Evolutionary conservation across 2,329 filamentous ascomycete species (phyloP).

Genomic region (Domatiomyces globalis): DNA sequence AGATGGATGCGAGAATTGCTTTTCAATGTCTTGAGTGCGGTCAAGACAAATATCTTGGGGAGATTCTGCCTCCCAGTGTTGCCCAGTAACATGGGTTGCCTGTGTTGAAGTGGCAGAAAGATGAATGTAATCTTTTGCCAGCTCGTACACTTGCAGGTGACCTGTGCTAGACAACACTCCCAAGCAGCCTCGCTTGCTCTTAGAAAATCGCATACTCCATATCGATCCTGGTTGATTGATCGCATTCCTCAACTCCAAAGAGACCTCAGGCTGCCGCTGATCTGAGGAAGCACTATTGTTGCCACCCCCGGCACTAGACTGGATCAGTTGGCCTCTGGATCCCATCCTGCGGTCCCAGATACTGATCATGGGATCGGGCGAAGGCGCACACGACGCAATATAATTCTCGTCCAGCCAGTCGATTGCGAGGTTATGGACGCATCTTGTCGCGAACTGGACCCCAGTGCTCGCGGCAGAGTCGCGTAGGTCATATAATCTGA

Average conservation of each 20-base stretch:
- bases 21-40: slow-evolving; percentile 30
- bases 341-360: slow-evolving; percentile 48
- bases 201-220: slow-evolving; percentile 49
- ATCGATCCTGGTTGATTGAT: slow-evolving; percentile 40
- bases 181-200: slow-evolving; percentile 42
- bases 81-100: background rate
- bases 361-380: slow-evolving; percentile 41
- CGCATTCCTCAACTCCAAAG: slow-evolving; percentile 42
- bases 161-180: slow-evolving; percentile 46
- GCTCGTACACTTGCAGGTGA: slow-evolving; percentile 43
- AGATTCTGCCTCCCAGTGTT: slow-evolving; percentile 25
- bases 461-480: slow-evolving; percentile 25
- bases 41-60: slow-evolving; percentile 34
- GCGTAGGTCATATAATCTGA: slow-evolving; percentile 49
- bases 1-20: slow-evolving; percentile 33
- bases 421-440: slow-evolving; percentile 50
- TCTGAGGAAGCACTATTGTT: slow-evolving; percentile 13
- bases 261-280: slow-evolving; percentile 32
- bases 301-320: slow-evolving; percentile 21
- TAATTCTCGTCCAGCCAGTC: slow-evolving; percentile 52
- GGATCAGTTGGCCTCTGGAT: slow-evolving; percentile 24
- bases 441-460: slow-evolving; percentile 40
- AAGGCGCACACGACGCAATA: slow-evolving; percentile 43
- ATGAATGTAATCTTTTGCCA: slow-evolving; percentile 36
- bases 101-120: background rate